Base-by-base conservation (phyloP, 2,329 filamentous ascomycete species). In the Daldinia eschscholtzii region DNA sequence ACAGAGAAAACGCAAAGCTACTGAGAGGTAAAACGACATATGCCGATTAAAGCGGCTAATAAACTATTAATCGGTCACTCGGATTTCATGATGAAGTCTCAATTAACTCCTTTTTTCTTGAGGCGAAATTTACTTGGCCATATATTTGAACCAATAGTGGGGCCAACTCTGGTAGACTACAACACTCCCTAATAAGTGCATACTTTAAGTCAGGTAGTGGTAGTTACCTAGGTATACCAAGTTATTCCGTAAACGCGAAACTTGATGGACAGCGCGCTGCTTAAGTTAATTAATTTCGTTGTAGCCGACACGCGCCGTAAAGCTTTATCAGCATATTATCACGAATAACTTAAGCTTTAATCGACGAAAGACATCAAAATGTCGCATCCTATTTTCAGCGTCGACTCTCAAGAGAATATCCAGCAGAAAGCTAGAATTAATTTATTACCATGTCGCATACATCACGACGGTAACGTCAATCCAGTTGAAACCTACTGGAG, bases 391-490 rank as follows among this genome's bases (percentile, higher is more conserved):
- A 60, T 78, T 35, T 74, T 77, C 46, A 71, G 71, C 1, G 65
- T 78, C 6, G 64, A 75, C 4, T 46, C 72, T 7, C 65, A 68
- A 13, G 59, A 63, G 7, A 60, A 66, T 6, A 58, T 59, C 28
- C 30, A 70, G 46, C 61, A 72, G 30, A 76, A 73, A 13, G 72
- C 74, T 5, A 68, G 72, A 18, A 67, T 78, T 1, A 72, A 97
- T 76, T 82, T 97, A 20, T 85, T 98, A 13, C 94, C 94, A 3
- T 96, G 93, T 75, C 88, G 89, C 61, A 88, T 98, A 76, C 87
- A 94, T 74, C 91, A 97, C 79, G 88, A 92, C 73, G 94, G 94
- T 0, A 84, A 89, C 0, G 83, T 95, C 61, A 86, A 89, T 57
- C 83, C 88, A 1, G 82, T 87, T 4, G 80, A 87, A 23, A 83